Percentiles rank a stretch among this genome's conserved stretches.
Evolutionary conservation across 2,329 filamentous ascomycete species (phyloP).

Genomic region (Colletotrichum costaricense): DNA sequence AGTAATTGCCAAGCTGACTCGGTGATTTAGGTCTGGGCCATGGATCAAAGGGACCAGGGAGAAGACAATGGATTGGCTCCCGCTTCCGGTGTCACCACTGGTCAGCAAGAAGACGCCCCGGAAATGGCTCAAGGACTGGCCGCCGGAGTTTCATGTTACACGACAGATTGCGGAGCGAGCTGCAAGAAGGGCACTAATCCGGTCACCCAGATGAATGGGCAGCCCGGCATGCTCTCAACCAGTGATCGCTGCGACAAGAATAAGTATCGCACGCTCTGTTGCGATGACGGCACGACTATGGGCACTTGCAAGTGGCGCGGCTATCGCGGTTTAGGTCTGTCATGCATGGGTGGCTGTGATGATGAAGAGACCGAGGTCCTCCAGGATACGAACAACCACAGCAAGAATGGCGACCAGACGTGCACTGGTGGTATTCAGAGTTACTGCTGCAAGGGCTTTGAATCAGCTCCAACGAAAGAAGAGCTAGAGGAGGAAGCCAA

Average conservation of each 20-base stretch:
- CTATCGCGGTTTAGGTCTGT: constrained; percentile 43
- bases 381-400: constrained; percentile 43
- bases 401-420: constrained; percentile 42
- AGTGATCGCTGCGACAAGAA: constrained; percentile 40
- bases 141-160: constrained; percentile 36
- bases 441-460: constrained; percentile 46
- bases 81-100: constrained; percentile 16
- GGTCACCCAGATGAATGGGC: constrained; percentile 44
- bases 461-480: constrained; percentile 37
- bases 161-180: constrained; percentile 39
- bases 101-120: constrained; percentile 12
- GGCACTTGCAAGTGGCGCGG: constrained; percentile 44
- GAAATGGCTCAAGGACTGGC: constrained; percentile 22
- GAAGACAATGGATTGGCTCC: neutral
- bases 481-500: constrained; percentile 38
- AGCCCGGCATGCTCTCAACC: constrained; percentile 42
- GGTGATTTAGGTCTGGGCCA: neutral
- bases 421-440: constrained; percentile 45
- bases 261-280: constrained; percentile 43
- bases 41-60: neutral
- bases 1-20: neutral
- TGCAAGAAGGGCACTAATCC: constrained; percentile 42
- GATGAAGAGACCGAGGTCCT: constrained; percentile 37
- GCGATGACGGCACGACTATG: constrained; percentile 37
- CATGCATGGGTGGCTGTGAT: constrained; percentile 43